These are phyloP conservation scores for Auriscalpium orientale DNA, from an alignment of 768 basidiomycete species.

Conservation along the genomic window DNA sequence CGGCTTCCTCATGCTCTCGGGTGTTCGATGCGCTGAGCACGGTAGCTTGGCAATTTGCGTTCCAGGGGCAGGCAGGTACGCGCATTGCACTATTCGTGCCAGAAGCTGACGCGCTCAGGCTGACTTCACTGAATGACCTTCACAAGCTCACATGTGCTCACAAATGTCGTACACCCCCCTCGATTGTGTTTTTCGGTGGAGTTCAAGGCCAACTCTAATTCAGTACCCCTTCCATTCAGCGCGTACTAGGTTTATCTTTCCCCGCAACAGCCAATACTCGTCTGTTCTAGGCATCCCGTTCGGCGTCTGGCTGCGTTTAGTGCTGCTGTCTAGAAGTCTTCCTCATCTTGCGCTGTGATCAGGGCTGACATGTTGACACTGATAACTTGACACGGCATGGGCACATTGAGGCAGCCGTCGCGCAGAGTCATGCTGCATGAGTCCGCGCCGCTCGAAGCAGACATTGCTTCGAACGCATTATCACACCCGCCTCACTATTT, in stretches of 20 bases:
- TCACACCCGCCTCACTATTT: too few relatives aligned
- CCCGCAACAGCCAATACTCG: background rate
- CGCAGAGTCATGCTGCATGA: slow-evolving; percentile 49
- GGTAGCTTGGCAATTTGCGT: slow-evolving; percentile 70
- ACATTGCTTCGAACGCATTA: background rate
- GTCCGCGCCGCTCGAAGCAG: slow-evolving; percentile 42
- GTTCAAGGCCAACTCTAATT: too few relatives aligned
- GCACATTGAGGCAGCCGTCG: slow-evolving; percentile 71
- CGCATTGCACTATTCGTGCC: background rate
- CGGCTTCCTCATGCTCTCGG: slow-evolving; percentile 44
- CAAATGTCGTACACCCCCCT: slow-evolving; percentile 51
- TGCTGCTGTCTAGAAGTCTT: too few relatives aligned
- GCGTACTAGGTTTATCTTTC: slow-evolving; percentile 49
- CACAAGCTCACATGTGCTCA: slow-evolving; percentile 56
- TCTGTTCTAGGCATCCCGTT: slow-evolving; percentile 57
- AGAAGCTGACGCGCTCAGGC: too few relatives aligned
- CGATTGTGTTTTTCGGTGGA: background rate
- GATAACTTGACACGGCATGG: slow-evolving; percentile 55
- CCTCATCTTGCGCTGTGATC: too few relatives aligned
- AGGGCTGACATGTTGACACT: slow-evolving; percentile 15
- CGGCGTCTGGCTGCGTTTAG: slow-evolving; percentile 71
- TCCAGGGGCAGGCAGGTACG: slow-evolving; percentile 70
- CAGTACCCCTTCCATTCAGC: slow-evolving; percentile 49
- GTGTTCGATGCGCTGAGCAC: slow-evolving; percentile 74
- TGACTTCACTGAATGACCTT: background rate